Conservation (phyloP, 371 early-diverging fungal species). For the Apophysomyces trapeziformis region DNA sequence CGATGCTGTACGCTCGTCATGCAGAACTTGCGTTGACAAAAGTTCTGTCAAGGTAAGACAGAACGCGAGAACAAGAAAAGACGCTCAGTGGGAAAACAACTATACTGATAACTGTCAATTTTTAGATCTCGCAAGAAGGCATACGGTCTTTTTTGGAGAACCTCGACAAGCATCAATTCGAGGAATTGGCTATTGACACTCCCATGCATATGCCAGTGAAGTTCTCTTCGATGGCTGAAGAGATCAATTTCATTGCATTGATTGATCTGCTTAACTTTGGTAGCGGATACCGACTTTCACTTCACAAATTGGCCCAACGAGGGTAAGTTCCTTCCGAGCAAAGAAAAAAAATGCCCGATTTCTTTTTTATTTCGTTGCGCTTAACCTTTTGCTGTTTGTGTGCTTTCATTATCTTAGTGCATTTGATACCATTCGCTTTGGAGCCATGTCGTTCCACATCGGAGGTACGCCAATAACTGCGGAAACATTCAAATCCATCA, state of each 20-base stretch:
- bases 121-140: conserved; percentile 33
- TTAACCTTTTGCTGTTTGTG: not conserved
- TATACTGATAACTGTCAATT: not conserved
- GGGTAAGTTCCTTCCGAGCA: conserved; percentile 44
- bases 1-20: conserved; percentile 43
- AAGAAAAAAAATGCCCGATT: not conserved
- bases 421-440: conserved; percentile 79
- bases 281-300: conserved; percentile 68
- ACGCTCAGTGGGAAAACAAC: not conserved
- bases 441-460: conserved; percentile 85
- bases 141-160: conserved; percentile 29
- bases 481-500: conserved; percentile 46
- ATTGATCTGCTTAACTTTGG: conserved; percentile 77
- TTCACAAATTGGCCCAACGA: conserved; percentile 64
- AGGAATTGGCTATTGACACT: conserved; percentile 51
- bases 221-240: conserved; percentile 72
- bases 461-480: conserved; percentile 53
- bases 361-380: not conserved
- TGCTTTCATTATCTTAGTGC: conserved; percentile 39
- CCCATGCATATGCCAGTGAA: conserved; percentile 72
- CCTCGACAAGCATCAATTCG: conserved; percentile 37
- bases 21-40: conserved; percentile 27
- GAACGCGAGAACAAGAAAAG: not conserved
- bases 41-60: conserved; percentile 31
- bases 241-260: conserved; percentile 75